Base-by-base conservation (phyloP, 768 basidiomycete genomes). In the Cyclocybe aegerita region DNA sequence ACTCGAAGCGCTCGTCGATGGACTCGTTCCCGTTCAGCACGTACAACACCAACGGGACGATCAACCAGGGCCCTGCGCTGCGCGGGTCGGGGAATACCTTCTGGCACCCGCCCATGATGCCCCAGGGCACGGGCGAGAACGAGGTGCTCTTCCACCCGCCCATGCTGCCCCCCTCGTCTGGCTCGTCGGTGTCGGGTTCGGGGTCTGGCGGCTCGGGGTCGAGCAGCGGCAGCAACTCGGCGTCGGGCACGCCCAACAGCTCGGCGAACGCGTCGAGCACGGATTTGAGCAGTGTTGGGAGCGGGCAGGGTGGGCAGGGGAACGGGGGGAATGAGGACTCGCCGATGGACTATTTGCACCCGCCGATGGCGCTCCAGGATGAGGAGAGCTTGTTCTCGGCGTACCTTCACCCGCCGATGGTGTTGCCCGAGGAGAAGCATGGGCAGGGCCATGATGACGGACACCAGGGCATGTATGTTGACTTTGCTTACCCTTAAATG, bases 61-160 rank as follows among this genome's bases (percentile, higher is more conserved):
- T 66, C 48, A 64, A 61, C 57, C 58, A 57, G 35, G 76, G 79
- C 36, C 77, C 75, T n/a, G 74, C 78, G 4, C 67, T 83, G 29
- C 71, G 83, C 11, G 82, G 80, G 4, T 79, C 78, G 4, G 78
- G 76, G 0, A 83, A 79, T 54, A 79, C 85, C 7, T 85, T 87
- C 59, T 90, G 88, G 87, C 89, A 91, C 66, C 87, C 88, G 2
- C 85, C 88, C 8, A 85, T 86, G 78, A 75, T 86, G 57, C 71
- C 80, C 4, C 79, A 81, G 55, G 63, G 56, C 48, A 78, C 78
- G 23, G 48, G 61, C 12, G 60, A 65, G 43, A 49, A 76, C 48
- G 83, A 83, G 3, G 73, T 77, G 14, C 63, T 82, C 36, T 75
- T 84, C 54, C 88, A 90, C 53, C 87, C 88, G 7, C 84, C 85